These are phyloP conservation scores for Trametes pubescens DNA, from an alignment of 1,284 basidiomycete species.

Conservation along the genomic window DNA sequence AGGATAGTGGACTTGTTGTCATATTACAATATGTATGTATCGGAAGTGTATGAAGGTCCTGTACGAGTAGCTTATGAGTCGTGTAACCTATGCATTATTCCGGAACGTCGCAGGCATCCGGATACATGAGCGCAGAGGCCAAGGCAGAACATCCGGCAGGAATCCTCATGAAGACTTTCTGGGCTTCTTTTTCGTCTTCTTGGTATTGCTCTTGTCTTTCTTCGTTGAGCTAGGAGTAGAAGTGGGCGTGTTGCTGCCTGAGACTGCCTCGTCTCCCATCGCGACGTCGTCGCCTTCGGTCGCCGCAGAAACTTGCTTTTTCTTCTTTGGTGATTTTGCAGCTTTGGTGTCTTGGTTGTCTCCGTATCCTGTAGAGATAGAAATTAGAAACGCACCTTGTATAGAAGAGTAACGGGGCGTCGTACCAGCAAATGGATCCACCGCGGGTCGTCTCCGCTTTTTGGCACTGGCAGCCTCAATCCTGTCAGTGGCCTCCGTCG, in stretches of 20 bases:
- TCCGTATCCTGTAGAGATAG: conserved; percentile 42
- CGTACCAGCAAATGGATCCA: conserved; percentile 74
- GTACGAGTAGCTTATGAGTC: conserved; percentile 17
- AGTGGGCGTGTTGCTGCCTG: conserved; percentile 29
- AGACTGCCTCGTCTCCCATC: conserved; percentile 23
- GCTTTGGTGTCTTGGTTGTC: conserved; percentile 27
- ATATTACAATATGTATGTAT: conserved; percentile 26
- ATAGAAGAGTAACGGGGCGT: background rate
- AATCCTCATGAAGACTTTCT: conserved; percentile 28
- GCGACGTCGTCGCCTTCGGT: conserved; percentile 26
- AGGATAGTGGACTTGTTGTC: conserved; percentile 7
- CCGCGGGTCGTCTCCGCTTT: conserved; percentile 58
- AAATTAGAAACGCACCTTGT: conserved; percentile 3
- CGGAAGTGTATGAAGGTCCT: conserved; percentile 12
- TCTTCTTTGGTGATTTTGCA: conserved; percentile 25
- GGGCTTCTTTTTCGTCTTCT: conserved; percentile 40
- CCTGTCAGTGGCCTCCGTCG: conserved; percentile 34
- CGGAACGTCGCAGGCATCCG: background rate
- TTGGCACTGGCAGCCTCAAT: conserved; percentile 30
- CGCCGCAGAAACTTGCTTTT: conserved; percentile 17
- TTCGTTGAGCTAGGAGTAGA: conserved; percentile 25
- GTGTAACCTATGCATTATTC: conserved; percentile 21
- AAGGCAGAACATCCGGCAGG: background rate
- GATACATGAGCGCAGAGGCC: too few species aligned
- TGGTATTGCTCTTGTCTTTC: conserved; percentile 37